Percentiles rank a stretch among this genome's conserved stretches.
Evolutionary conservation across 129 eudicot species (phyloP).

Genomic region (Dittrichia graveolens): DNA sequence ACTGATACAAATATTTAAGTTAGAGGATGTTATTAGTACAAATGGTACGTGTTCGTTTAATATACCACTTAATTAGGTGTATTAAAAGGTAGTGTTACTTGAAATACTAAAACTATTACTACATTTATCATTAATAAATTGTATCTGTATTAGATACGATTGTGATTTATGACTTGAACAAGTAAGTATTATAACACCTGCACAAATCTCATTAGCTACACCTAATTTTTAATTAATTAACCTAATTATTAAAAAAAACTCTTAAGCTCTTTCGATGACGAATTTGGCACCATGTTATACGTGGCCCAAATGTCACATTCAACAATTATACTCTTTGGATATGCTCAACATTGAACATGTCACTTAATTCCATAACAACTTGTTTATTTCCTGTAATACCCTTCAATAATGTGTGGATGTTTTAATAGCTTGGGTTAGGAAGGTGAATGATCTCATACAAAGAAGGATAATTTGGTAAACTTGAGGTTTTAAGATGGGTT

Average conservation of each 20-base stretch:
- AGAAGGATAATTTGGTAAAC: constrained; percentile 36
- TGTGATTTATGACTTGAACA: constrained; percentile 50
- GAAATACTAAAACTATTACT: too few relatives aligned
- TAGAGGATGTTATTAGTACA: too few relatives aligned
- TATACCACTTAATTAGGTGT: too few relatives aligned
- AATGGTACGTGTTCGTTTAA: too few relatives aligned
- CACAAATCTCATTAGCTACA: constrained; percentile 44
- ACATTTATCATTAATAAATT: constrained; percentile 41
- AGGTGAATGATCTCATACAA: too few relatives aligned
- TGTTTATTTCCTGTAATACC: constrained; percentile 35
- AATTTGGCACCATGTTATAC: constrained; percentile 47
- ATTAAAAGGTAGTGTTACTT: too few relatives aligned
- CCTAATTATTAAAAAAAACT: constrained; percentile 23
- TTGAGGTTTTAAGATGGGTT: neutral
- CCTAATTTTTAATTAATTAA: constrained; percentile 40
- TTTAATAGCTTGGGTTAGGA: neutral
- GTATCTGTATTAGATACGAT: constrained; percentile 37
- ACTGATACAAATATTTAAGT: too few relatives aligned
- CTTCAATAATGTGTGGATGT: constrained; percentile 13
- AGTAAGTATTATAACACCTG: constrained; percentile 65
- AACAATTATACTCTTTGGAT: constrained; percentile 36
- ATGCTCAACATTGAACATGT: constrained; percentile 39
- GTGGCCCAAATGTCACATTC: constrained; percentile 49
- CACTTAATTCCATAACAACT: constrained; percentile 42
- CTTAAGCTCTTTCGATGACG: constrained; percentile 38